Evolutionary conservation across 1,139 yeast genomes (phyloP).

Genomic region (Groenewaldozyma auringiensis): DNA sequence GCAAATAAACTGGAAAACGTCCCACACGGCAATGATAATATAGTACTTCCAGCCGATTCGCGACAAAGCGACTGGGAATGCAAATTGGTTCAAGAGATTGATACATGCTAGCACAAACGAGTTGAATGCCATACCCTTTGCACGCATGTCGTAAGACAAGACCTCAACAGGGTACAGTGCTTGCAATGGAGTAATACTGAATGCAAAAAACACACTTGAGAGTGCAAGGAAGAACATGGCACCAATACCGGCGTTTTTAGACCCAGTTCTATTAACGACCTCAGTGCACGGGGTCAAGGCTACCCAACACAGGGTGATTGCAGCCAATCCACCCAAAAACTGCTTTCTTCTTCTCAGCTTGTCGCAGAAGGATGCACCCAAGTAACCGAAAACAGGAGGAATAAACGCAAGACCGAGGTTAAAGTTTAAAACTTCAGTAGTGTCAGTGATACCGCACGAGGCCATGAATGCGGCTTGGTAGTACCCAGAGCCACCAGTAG

Average conservation of each 20-base stretch:
- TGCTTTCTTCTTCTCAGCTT: slow-evolving; percentile 13
- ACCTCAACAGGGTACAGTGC: slow-evolving; percentile 22
- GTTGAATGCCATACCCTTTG: slow-evolving; percentile 28
- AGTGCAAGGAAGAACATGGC: slow-evolving; percentile 6
- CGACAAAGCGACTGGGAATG: slow-evolving; percentile 50
- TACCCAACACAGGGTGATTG: slow-evolving; percentile 7
- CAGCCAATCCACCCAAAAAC: slow-evolving; percentile 10
- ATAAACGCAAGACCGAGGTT: slow-evolving; percentile 8
- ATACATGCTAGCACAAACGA: slow-evolving; percentile 12
- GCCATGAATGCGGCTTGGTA: slow-evolving; percentile 7
- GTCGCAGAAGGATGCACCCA: slow-evolving; percentile 9
- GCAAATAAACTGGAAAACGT: background rate
- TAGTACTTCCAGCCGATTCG: slow-evolving; percentile 52
- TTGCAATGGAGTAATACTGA: slow-evolving; percentile 9
- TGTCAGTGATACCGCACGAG: slow-evolving; percentile 8
- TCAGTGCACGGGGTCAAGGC: slow-evolving; percentile 6
- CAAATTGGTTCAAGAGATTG: slow-evolving; percentile 39
- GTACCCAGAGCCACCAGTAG: slow-evolving; percentile 7
- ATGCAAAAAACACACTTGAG: slow-evolving; percentile 1
- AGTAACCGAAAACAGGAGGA: slow-evolving; percentile 3
- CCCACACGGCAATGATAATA: slow-evolving; percentile 36
- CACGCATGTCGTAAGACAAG: slow-evolving; percentile 32
- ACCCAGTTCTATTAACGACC: slow-evolving; percentile 2
- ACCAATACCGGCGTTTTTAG: slow-evolving; percentile 9
- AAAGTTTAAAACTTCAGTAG: slow-evolving; percentile 7